Evolutionary conservation across 2,329 filamentous ascomycete genomes (phyloP), one percentile per base, ranked within the genome.

Genomic region (Ophiocordyceps australis): DNA sequence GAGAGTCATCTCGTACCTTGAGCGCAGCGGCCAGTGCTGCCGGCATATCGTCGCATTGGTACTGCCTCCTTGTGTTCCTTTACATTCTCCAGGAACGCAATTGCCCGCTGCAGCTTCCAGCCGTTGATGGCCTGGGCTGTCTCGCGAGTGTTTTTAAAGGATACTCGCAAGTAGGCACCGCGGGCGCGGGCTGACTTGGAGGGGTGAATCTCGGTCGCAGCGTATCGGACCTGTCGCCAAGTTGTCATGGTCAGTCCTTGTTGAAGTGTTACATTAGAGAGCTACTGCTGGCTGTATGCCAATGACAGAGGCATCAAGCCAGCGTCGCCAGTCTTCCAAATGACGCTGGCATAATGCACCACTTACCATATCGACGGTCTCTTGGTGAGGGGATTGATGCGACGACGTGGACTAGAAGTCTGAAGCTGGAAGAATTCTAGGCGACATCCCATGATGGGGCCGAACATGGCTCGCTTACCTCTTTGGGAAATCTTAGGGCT

Each of bases 111-210:
- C 54, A 95, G 58, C 71, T 94, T 94, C 83, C 83, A 93, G 64
- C 86, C 86, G 65, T 89, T 95, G 74, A 98, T 93, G 51, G 85
- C 85, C 71, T 95, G 89, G 41, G 91, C 89, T 44, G 86, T 94
- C 72, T 98, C 91, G 55, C 89, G 83, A 57, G 89, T 98, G 77
- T 98, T 98, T 78, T 98, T 98, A 81, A 94, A 98, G 48, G 81
- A 92, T 49, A 95, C 86, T 57, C 89, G 83, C 50, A 98, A 80
- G 73, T 95, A 98, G 58, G 85, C 83, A 62, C 91, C 89, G 64
- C 89, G 85, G 55, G 86, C 79, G 68, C 86, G 82, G 62, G 89
- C 89, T 65, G 81, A 92, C 74, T 93, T 94, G 47, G 75, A 70
- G 59, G 74, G 64, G 50, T 77, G 67, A 57, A 91, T 86, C 57